Conservation (phyloP, 129 eudicot species). For the Pseudognaphalium luteoalbum region DNA sequence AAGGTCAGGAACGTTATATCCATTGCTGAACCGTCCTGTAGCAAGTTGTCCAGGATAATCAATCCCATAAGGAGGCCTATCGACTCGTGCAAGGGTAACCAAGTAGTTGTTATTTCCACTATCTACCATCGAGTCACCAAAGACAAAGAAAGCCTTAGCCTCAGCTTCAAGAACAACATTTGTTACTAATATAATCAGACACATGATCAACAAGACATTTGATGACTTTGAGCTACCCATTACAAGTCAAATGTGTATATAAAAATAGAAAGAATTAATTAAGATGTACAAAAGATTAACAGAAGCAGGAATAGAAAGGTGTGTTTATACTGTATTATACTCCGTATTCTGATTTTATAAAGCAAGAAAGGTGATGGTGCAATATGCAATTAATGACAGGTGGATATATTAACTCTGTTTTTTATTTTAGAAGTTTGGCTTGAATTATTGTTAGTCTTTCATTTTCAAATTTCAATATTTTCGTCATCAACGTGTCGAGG, state of each 20-base stretch:
- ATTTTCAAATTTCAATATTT: too few species aligned
- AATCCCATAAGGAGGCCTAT: conserved; percentile 50
- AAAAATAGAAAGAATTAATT: neutral
- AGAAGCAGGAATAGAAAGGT: neutral
- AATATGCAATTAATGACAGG: too few species aligned
- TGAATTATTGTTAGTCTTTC: too few species aligned
- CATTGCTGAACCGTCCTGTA: conserved; percentile 58
- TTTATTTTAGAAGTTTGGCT: too few species aligned
- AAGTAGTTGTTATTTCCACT: conserved; percentile 56
- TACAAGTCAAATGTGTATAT: neutral
- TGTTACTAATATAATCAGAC: neutral
- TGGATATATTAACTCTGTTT: too few species aligned
- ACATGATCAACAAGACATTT: neutral
- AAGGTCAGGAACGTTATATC: conserved; percentile 49
- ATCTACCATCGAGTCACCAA: conserved; percentile 57
- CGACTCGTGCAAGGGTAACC: conserved; percentile 53
- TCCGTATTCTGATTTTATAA: too few species aligned
- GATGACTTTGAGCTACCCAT: conserved; percentile 1
- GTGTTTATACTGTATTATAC: too few species aligned
- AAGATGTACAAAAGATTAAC: too few species aligned
- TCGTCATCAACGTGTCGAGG: too few species aligned
- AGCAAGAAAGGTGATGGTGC: too few species aligned
- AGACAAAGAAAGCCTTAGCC: conserved; percentile 54
- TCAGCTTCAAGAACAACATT: conserved; percentile 24
- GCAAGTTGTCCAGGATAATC: conserved; percentile 46